Base-by-base conservation (phyloP, 345 rosid species). In the Pistacia atlantica region DNA sequence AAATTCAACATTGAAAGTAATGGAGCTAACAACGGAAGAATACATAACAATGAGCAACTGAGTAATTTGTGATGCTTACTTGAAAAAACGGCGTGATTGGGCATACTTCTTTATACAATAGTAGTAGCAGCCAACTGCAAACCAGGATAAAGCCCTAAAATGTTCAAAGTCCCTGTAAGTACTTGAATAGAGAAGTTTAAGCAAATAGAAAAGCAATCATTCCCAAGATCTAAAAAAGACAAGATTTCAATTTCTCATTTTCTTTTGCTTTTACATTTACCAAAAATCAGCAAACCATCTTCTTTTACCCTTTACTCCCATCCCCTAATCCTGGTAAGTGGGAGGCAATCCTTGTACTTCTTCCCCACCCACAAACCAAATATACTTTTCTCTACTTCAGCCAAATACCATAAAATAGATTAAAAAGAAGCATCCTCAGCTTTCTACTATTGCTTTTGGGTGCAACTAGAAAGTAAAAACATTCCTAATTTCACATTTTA, bases 91-190 rank as follows among this genome's bases (percentile, higher is more conserved):
- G 33, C 93, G 93, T 56, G 99, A 88, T 85, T 89, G 97, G 73
- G 84, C 90, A 86, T 90, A 90, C 82, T 96, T 96, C 88, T 91
- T 93, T 84, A 93, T 90, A 85, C 97, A 86, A 70, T 84, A 87
- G 82, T 89, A 87, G 84, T 89, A 89, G 85, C 93, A 89, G 67
- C 93, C 97, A 58, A 92, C 97, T 52, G 92, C 93, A 89, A 92
- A 89, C 97, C 97, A 96, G 71, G 98, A 92, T 81, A 96, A 84
- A 70, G 99, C 97, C 93, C 99, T 93, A 78, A 75, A 83, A 84
- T 68, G 31, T 45, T 59, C 54, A 71, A 78, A 48, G 33, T 31
- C 56, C 25, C 45, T 11, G 31, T 45, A 75, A 59, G 59, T 62
- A 22, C 64, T 38, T 65, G 11, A 65, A 65, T 8, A 38, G 18